Base-by-base conservation (phyloP, 1,284 basidiomycete species). In the Stereum hirsutum region DNA sequence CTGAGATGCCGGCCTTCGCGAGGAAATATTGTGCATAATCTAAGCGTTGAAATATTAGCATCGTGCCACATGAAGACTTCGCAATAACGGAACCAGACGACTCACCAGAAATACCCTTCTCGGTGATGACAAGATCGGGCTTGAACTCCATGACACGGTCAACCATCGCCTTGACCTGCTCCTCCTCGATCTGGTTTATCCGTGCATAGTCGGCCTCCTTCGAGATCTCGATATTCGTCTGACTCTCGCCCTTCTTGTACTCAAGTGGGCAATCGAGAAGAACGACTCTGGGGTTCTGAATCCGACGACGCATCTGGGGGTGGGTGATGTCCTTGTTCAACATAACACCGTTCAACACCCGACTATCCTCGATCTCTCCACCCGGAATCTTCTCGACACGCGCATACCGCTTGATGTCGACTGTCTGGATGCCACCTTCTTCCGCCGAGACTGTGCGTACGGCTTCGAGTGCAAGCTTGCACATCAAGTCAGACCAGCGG, bases 271-370 rank as follows among this genome's bases (percentile, higher is more conserved):
- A 99, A 65, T 99, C 95, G 44, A 99, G 72, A 38, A 99, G 67
- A 25, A 98, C 69, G 49, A 98, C 89, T 19, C 94, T 69, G 5
- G 95, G 96, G 55, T 92, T 90, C 52, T 76, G 78, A 62, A 98
- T 99, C 53, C 91, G 71, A 48, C 95, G 67, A 47, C 94, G 74
- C 95, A 98, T 99, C 59, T 91, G 88, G 21, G 95, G 94, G 64
- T 99, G 96, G 0, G 94, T 97, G 54, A 99, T 89, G 62, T 99
- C 95, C 74, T 99, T 99, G 80, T 97, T 98, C 58, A 99, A 65
- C 86, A 99, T 94, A 47, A 99, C 86, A 42, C 95, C 94, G 48
- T 77, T 80, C 48, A 99, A 65, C 1, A 99, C 95, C 45, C 70
- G 66, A 52, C 86, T 91, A 48, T 95, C 78, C 66, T 99, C 96